Percentiles rank a stretch among this genome's conserved stretches.
phyloP scores from a whole-genome alignment of 768 basidiomycete genomes.

The Leccinum subgranulosum region DNA sequence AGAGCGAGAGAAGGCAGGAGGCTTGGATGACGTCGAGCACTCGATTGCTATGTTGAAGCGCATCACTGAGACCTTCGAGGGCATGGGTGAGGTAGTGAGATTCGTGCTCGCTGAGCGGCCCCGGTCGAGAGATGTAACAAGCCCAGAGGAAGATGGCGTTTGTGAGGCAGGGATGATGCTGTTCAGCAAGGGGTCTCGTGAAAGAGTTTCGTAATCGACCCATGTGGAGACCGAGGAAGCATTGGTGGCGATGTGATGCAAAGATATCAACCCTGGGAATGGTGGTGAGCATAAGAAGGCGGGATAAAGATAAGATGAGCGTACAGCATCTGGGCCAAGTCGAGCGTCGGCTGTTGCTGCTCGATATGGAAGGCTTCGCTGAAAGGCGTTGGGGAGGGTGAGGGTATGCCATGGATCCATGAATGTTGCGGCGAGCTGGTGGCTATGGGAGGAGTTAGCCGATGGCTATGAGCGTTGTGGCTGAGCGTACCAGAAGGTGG shows the following conservation, averaged over 20 bases:
- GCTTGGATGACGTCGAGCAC: conserved; percentile 73
- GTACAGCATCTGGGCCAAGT: conserved; percentile 67
- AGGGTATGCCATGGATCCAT: conserved; percentile 48
- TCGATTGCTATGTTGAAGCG: conserved; percentile 52
- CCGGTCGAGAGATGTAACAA: conserved; percentile 74
- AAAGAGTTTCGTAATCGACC: conserved; percentile 63
- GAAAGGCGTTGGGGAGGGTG: conserved; percentile 53
- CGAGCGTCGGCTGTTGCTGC: conserved; percentile 48
- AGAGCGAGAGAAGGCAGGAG: conserved; percentile 70
- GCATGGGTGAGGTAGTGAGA: conserved; percentile 64
- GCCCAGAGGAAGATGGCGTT: conserved; percentile 83
- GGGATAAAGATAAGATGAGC: conserved; percentile 20
- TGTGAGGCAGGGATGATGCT: conserved; percentile 73
- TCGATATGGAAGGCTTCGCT: conserved; percentile 47
- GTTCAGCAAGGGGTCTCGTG: conserved; percentile 49
- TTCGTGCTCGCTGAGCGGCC: conserved; percentile 68
- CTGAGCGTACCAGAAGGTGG: conserved; percentile 46
- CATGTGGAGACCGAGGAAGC: conserved; percentile 67
- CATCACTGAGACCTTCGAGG: conserved; percentile 60
- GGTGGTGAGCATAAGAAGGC: conserved; percentile 3
- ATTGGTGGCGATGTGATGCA: conserved; percentile 70
- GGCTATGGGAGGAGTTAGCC: conserved; percentile 27
- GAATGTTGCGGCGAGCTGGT: conserved; percentile 50
- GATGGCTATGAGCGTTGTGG: background rate
- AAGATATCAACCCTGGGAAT: conserved; percentile 66